Percentiles rank a stretch among this genome's conserved stretches.
Conservation (phyloP, 345 rosid species). For the Microcos paniculata region DNA sequence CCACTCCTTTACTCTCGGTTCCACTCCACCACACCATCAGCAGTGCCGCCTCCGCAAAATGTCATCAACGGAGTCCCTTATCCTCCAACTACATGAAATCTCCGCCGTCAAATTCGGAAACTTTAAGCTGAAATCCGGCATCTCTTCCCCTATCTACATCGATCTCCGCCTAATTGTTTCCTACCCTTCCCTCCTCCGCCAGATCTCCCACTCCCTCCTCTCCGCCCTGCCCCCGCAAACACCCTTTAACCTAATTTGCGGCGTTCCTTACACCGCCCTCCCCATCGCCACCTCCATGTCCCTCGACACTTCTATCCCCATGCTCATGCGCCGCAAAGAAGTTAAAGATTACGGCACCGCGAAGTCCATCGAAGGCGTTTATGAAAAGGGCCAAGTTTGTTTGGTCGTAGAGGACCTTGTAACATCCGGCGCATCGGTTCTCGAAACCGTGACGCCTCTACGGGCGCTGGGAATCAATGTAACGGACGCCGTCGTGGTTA, state of each 20-base stretch:
- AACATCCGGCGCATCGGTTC: conserved; percentile 90
- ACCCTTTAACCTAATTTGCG: conserved; percentile 67
- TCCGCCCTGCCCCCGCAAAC: conserved; percentile 61
- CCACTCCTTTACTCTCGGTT: not conserved
- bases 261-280: conserved; percentile 96
- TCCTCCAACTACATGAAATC: conserved; percentile 83
- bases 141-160: conserved; percentile 84
- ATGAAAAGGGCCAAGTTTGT: conserved; percentile 53
- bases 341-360: conserved; percentile 86
- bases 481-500: conserved; percentile 82
- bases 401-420: conserved; percentile 83
- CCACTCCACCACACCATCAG: not conserved
- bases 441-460: conserved; percentile 83
- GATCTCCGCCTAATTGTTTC: conserved; percentile 94
- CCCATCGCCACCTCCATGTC: conserved; percentile 92
- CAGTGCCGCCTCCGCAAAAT: not conserved
- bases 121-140: conserved; percentile 94
- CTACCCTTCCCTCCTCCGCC: conserved; percentile 73
- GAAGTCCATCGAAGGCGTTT: conserved; percentile 80
- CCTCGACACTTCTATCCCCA: conserved; percentile 54
- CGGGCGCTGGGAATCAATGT: conserved; percentile 75
- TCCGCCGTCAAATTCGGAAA: conserved; percentile 88
- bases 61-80: conserved; percentile 72
- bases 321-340: conserved; percentile 96
- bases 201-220: conserved; percentile 67